phyloP scores from a whole-genome alignment of 768 basidiomycete species.

The Naganishia kalamii region DNA sequence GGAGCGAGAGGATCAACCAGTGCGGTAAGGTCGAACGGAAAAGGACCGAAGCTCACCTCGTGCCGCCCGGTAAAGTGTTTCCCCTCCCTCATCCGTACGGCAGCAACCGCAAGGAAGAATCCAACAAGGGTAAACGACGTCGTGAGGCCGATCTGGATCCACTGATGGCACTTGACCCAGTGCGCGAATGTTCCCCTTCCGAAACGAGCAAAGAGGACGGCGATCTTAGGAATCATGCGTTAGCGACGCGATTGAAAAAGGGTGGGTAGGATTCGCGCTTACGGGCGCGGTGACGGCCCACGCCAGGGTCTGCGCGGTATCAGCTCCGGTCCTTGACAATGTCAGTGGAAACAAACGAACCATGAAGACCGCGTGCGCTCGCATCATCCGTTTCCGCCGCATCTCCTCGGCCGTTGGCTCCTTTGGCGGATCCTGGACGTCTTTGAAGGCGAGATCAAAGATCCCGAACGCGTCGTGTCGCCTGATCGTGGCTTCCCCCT shows the following conservation, averaged over 20 bases:
- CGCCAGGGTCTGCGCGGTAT: background rate
- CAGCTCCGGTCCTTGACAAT: too few relatives aligned
- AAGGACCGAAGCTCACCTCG: background rate
- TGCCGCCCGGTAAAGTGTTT: background rate
- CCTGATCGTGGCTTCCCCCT: background rate
- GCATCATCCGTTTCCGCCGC: background rate
- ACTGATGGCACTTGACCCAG: conserved; percentile 14
- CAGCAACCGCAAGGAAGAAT: background rate
- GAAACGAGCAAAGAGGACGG: conserved; percentile 2
- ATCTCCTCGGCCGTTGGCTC: background rate
- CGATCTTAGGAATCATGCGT: background rate
- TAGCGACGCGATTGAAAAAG: background rate
- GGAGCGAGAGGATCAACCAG: background rate
- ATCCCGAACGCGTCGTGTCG: background rate
- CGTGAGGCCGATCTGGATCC: conserved; percentile 5
- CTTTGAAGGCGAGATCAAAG: background rate
- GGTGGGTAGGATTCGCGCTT: background rate
- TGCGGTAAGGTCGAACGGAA: background rate
- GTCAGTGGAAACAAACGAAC: background rate
- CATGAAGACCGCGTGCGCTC: background rate
- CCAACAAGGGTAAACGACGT: conserved; percentile 1
- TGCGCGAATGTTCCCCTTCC: background rate
- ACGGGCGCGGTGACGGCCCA: conserved; percentile 2
- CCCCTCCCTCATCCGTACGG: background rate
- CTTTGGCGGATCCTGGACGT: background rate